Evolutionary conservation across 495 filamentous ascomycete genomes (phyloP).

Genomic region (Aspergillus haitiensis): DNA sequence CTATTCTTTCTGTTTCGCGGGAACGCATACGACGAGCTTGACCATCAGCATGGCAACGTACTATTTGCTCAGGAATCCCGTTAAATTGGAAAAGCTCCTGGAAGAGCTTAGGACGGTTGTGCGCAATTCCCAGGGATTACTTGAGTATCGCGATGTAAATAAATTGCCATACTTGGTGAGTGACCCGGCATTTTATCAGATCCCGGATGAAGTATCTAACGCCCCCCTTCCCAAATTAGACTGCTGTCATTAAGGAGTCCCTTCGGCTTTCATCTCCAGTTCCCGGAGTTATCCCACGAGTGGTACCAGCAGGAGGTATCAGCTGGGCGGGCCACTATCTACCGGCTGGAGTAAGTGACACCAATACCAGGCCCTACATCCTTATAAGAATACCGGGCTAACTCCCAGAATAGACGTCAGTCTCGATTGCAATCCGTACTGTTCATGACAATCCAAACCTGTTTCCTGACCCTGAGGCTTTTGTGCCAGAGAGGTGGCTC

Average conservation of each 20-base stretch:
- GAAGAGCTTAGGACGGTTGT: background rate
- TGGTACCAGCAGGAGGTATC: background rate
- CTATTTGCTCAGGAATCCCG: background rate
- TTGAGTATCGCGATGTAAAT: background rate
- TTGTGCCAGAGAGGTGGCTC: background rate
- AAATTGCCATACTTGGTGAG: slow-evolving; percentile 3
- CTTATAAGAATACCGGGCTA: background rate
- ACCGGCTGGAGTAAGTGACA: background rate
- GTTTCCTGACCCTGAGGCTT: background rate
- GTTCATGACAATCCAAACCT: background rate
- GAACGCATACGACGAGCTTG: background rate
- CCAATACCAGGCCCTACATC: background rate
- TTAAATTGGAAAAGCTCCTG: background rate
- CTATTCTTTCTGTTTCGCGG: background rate
- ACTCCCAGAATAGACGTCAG: background rate
- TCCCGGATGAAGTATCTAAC: background rate
- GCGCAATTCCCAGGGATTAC: background rate
- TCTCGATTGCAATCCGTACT: background rate
- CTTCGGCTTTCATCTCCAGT: background rate
- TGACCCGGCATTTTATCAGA: background rate
- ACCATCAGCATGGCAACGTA: background rate
- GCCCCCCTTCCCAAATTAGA: background rate
- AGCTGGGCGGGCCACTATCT: background rate
- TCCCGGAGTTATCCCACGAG: background rate
- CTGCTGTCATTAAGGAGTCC: slow-evolving; percentile 1